phyloP scores from a whole-genome alignment of 345 rosid genomes.

The Citrus australasica region DNA sequence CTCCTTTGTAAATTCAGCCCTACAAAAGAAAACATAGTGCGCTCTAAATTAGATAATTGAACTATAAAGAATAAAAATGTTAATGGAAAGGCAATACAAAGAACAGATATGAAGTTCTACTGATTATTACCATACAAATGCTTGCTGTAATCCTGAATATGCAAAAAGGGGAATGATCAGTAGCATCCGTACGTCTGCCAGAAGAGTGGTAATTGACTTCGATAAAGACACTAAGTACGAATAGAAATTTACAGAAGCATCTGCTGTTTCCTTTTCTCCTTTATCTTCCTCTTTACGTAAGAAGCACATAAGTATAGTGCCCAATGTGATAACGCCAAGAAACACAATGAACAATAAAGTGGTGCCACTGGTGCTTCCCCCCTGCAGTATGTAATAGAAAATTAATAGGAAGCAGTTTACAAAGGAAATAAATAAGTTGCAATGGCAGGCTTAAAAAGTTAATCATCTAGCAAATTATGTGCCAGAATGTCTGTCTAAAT shows the following conservation, averaged over 20 bases:
- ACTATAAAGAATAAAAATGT: background rate
- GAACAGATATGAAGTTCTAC: background rate
- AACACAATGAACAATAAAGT: slow-evolving; percentile 70
- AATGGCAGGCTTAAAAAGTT: background rate
- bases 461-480: background rate
- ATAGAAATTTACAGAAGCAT: slow-evolving; percentile 46
- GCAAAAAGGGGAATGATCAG: slow-evolving; percentile 79
- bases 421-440: background rate
- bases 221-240: slow-evolving; percentile 47
- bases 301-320: slow-evolving; percentile 76
- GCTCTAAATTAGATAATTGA: background rate
- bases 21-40: slow-evolving; percentile 17
- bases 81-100: slow-evolving; percentile 3
- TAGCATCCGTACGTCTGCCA: slow-evolving; percentile 71
- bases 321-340: slow-evolving; percentile 71
- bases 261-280: slow-evolving; percentile 41
- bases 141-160: slow-evolving; percentile 92
- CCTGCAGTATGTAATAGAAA: slow-evolving; percentile 42
- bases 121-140: slow-evolving; percentile 76
- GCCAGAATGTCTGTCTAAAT: background rate
- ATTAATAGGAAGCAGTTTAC: background rate
- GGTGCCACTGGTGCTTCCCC: slow-evolving; percentile 66
- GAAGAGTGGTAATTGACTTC: slow-evolving; percentile 59
- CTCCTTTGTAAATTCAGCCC: slow-evolving; percentile 94
- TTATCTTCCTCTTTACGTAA: slow-evolving; percentile 55